Evolutionary conservation across 176 grass and related monocot species (phyloP).

Genomic region (Avena insularis): DNA sequence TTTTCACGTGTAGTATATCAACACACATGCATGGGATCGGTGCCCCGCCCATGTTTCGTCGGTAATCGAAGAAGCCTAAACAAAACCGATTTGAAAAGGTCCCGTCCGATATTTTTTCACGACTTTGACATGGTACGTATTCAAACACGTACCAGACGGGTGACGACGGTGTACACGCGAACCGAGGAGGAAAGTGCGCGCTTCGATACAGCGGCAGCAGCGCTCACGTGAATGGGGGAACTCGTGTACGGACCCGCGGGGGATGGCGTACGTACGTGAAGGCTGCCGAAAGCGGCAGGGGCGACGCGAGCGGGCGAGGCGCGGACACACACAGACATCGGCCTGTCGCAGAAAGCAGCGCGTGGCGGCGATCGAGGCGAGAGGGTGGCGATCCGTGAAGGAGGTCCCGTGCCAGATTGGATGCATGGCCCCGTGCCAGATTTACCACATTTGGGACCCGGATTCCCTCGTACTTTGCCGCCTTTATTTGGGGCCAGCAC

Average conservation of each 20-base stretch:
- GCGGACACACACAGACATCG: neutral
- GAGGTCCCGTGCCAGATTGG: too few species aligned
- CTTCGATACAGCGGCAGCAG: slow-evolving; percentile 4
- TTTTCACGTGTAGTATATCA: neutral
- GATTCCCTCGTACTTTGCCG: neutral
- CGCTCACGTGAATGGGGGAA: slow-evolving; percentile 42
- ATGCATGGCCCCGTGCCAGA: neutral
- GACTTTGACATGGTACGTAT: slow-evolving; percentile 14
- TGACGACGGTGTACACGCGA: neutral
- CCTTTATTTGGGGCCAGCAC: neutral
- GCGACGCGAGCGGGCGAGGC: neutral
- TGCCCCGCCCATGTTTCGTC: neutral
- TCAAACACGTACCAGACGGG: slow-evolving; percentile 6
- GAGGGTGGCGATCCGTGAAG: neutral
- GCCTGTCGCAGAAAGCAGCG: neutral
- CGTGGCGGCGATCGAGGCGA: neutral
- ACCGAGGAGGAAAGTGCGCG: slow-evolving; percentile 35
- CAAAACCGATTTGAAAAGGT: neutral
- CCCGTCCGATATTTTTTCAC: neutral
- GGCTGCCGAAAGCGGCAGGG: slow-evolving; percentile 27
- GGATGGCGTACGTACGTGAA: neutral
- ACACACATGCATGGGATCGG: neutral
- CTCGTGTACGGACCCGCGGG: slow-evolving; percentile 16
- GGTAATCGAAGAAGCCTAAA: slow-evolving; percentile 8
- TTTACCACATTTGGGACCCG: neutral